Evolutionary conservation across 106 monocot genomes (phyloP).

Genomic region (Acorus gramineus): DNA sequence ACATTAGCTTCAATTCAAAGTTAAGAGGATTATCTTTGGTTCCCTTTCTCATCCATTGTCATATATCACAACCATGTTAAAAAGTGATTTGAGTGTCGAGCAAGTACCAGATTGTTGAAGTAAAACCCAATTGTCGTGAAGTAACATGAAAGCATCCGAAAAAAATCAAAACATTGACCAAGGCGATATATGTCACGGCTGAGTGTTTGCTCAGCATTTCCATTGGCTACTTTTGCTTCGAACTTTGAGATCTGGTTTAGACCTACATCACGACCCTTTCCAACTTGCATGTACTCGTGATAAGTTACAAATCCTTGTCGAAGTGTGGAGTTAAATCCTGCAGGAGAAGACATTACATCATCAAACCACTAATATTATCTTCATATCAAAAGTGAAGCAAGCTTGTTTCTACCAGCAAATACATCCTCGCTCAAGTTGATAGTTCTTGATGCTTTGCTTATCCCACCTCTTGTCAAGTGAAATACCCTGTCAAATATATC

Average conservation of each 20-base stretch:
- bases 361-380: too few species aligned
- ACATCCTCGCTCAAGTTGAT: conserved; percentile 86
- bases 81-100: neutral
- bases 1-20: too few species aligned
- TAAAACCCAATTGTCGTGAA: conserved; percentile 78
- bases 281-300: conserved; percentile 73
- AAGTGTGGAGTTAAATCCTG: conserved; percentile 71
- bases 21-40: too few species aligned
- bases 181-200: conserved; percentile 71
- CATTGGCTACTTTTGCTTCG: conserved; percentile 79
- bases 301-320: conserved; percentile 53
- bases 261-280: conserved; percentile 84
- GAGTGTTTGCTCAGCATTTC: conserved; percentile 68
- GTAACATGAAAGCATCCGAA: conserved; percentile 74
- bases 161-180: conserved; percentile 64
- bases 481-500: conserved; percentile 86
- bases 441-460: conserved; percentile 85
- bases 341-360: neutral
- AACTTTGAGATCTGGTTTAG: conserved; percentile 82
- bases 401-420: conserved; percentile 52
- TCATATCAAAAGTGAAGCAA: too few species aligned
- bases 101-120: conserved; percentile 60
- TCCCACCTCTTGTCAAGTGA: conserved; percentile 73
- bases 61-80: too few species aligned
- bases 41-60: too few species aligned